Evolutionary conservation across 2,329 filamentous ascomycete genomes (phyloP).

Genomic region (Trichoderma asperellum): DNA sequence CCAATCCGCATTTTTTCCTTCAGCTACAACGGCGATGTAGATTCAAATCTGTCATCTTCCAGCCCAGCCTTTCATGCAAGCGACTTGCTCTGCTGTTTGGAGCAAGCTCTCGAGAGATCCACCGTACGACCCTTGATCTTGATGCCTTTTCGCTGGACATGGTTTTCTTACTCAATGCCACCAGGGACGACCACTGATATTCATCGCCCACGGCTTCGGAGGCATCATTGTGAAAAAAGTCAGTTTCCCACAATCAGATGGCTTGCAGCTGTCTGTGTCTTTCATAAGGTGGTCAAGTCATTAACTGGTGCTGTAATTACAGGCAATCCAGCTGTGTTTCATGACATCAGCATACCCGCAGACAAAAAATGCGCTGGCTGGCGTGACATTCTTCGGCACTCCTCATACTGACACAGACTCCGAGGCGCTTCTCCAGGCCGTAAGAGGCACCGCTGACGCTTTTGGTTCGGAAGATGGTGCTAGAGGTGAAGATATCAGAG

Average conservation of each 20-base stretch:
- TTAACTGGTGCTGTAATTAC: not conserved
- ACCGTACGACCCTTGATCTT: constrained; percentile 23
- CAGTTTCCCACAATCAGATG: not conserved
- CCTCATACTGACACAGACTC: constrained; percentile 33
- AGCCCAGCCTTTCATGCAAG: constrained; percentile 35
- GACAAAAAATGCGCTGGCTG: constrained; percentile 27
- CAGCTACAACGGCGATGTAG: constrained; percentile 34
- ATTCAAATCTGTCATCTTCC: constrained; percentile 34
- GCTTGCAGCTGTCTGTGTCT: not conserved
- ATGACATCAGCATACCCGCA: constrained; percentile 18
- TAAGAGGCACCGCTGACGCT: constrained; percentile 30
- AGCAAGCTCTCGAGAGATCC: constrained; percentile 29
- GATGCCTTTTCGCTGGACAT: not conserved
- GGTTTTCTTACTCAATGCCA: not conserved
- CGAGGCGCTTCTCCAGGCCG: constrained; percentile 31
- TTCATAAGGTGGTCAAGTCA: not conserved
- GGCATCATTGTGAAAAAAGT: constrained; percentile 36
- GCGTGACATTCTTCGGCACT: constrained; percentile 35
- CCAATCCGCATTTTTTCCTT: constrained; percentile 34
- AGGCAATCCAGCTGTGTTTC: constrained; percentile 29
- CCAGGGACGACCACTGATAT: constrained; percentile 33
- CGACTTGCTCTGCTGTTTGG: constrained; percentile 32
- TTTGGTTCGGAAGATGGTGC: constrained; percentile 3
- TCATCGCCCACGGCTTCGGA: constrained; percentile 36
- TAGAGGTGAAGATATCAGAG: constrained; percentile 30